Percentiles rank a stretch among this genome's conserved stretches.
Conservation (phyloP, 208 protist species). For the Wallacemonas collosoma region DNA sequence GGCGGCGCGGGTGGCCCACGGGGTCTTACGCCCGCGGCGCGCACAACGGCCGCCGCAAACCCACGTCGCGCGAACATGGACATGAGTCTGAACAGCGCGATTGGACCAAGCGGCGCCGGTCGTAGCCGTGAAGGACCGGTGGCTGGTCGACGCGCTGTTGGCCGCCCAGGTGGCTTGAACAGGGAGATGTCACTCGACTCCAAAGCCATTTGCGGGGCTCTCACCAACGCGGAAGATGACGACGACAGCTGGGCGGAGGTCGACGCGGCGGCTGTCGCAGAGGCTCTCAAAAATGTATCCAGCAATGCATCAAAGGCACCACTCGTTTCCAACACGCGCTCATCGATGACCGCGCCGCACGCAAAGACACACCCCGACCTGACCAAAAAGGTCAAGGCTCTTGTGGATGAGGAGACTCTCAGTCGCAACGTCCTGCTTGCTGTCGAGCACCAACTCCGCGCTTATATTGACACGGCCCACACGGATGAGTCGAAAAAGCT, state of each 20-base stretch:
- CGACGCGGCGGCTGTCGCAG: constrained; percentile 12
- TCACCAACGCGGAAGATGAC: constrained; percentile 9
- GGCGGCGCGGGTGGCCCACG: too few species aligned
- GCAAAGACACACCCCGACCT: constrained; percentile 20
- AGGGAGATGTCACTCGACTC: constrained; percentile 40
- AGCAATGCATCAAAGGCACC: background rate
- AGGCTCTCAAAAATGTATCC: background rate
- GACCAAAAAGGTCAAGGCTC: constrained; percentile 18
- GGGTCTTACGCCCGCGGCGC: constrained; percentile 1
- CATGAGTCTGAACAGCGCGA: constrained; percentile 28
- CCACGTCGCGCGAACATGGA: background rate
- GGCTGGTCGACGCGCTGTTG: background rate
- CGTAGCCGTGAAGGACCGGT: background rate
- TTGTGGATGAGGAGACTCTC: constrained; percentile 43
- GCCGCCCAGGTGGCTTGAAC: background rate
- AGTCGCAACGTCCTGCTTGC: constrained; percentile 43
- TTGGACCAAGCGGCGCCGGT: background rate
- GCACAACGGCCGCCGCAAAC: background rate
- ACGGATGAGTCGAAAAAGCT: background rate
- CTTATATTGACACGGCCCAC: constrained; percentile 26
- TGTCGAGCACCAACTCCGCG: constrained; percentile 45
- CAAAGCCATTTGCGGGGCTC: constrained; percentile 23
- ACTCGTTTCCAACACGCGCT: constrained; percentile 24
- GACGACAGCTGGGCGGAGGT: constrained; percentile 47
- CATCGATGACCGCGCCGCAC: constrained; percentile 27